Evolutionary conservation across 2,329 filamentous ascomycete genomes (phyloP), one percentile per base, ranked within the genome.

Genomic region (Malbranchea cinnamomea): DNA sequence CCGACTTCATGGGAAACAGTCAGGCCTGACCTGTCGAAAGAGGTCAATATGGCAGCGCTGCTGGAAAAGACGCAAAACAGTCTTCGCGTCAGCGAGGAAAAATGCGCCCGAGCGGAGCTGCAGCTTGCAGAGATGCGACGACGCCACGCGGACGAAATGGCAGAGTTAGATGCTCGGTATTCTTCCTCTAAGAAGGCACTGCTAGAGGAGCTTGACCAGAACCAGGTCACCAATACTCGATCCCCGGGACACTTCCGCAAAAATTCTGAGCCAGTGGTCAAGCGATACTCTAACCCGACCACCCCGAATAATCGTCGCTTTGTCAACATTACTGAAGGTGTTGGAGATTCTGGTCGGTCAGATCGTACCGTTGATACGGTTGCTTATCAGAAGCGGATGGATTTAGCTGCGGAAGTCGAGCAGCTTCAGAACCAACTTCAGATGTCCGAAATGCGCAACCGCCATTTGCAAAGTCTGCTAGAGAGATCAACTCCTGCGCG

Each of bases 381-480:
- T 23, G 77, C 75, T 41, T 82, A 82, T 56, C 87, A 89, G 57
- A 83, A 78, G 47, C 76, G 78, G 22, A 87, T 91, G 75, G 87
- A 95, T 49, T 63, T 92, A 36, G 89, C 85, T 46, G 71, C 82
- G 3, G 85, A 95, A 46, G 65, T 94, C 8, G 87, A 95, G 50
- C 76, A 92, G 53, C 67, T 93, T 15, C 87, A 94, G 50, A 94
- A 91, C 50, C 83, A 93, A 50, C 68, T 95, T 30, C 87, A 95
- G 48, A 72, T 95, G 51, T 76, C 79, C 4, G 79, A 94, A 53
- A 93, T 95, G 82, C 81, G 91, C 44, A 94, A 93, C 54, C 75
- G 80, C 19, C 85, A 95, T 46, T 70, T 95, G 4, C 81, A 93
- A 49, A 84, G 73, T 47, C 84, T 94, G 49, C 61, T 94, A 23